Base-by-base conservation (phyloP, 1,284 basidiomycete genomes). In the Golubevia sp. region DNA sequence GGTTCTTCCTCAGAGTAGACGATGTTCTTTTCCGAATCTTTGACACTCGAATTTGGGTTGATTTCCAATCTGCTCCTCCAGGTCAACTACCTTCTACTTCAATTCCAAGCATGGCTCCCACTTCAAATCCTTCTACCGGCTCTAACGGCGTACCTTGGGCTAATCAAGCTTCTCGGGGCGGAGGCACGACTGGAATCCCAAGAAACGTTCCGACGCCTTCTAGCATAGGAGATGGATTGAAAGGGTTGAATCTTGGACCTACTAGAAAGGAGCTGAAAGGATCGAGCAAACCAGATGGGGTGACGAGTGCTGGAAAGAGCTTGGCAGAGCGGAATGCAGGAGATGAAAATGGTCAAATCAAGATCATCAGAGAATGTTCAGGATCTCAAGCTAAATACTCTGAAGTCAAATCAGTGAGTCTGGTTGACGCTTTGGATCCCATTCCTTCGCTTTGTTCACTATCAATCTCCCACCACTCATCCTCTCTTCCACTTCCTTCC, bases 1-100 rank as follows among this genome's bases (percentile, higher is more conserved):
- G 81, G 34, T 83, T 83, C 66, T 79, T 82, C 49, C 50, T 83
- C 13, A 55, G 81, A 3, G 81, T 83, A 15, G 81, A 83, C 59
- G 69, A 82, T 23, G 81, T 83, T 52, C 50, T 81, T 8, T 83
- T 83, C 49, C 59, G 81, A 20, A 66, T 82, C 15, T 82, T 83
- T 53, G 81, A 83, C 44, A 82, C 81, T 11, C 55, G 81, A 6
- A 25, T 83, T 53, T 83, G 76, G 55, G 73, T 71, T 27, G 53
- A 65, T 49, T 83, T 83, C 44, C 38, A n/a, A 18, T 52, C 57
- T 26, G 4, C 48, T 3, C 25, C 38, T 5, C 49, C 11, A 34
- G 24, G 34, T 15, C n/a, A 23, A 23, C 27, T 23, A 30, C 48
- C 15, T 11, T 15, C 21, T 4, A 55, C 27, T 27, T 23, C 20